A percentile compares a stretch with the other conserved stretches of the same genome.
Evolutionary conservation across 352 stramenopile species (phyloP).

Genomic region (Aphanomyces euteiches): DNA sequence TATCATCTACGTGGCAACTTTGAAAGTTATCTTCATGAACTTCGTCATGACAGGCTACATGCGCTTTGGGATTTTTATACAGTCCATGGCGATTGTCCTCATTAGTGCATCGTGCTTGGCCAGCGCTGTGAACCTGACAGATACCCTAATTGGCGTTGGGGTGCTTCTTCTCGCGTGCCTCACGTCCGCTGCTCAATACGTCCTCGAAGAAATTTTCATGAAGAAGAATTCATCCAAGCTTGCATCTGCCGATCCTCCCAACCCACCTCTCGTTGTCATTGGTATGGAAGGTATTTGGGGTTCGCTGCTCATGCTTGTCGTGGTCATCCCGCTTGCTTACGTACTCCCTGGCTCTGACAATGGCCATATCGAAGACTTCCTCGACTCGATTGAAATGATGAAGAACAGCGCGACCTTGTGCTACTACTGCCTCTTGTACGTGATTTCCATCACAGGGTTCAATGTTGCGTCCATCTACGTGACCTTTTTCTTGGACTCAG

Average conservation of each 20-base stretch:
- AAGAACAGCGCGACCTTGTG: slow-evolving; percentile 18
- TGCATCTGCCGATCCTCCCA: slow-evolving; percentile 38
- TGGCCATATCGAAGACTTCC: slow-evolving; percentile 49
- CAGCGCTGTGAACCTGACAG: slow-evolving; percentile 22
- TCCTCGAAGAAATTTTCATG: slow-evolving; percentile 87
- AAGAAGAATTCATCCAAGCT: slow-evolving; percentile 33
- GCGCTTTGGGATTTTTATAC: slow-evolving; percentile 78
- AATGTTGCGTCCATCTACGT: slow-evolving; percentile 86
- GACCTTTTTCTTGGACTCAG: slow-evolving; percentile 72
- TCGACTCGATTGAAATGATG: slow-evolving; percentile 31
- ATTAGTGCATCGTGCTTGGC: slow-evolving; percentile 50
- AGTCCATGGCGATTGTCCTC: slow-evolving; percentile 71
- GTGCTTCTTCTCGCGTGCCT: slow-evolving; percentile 74
- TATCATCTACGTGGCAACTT: slow-evolving; percentile 84
- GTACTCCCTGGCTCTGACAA: slow-evolving; percentile 68
- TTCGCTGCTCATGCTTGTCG: slow-evolving; percentile 58
- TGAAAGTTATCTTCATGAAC: slow-evolving; percentile 72
- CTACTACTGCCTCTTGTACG: slow-evolving; percentile 51
- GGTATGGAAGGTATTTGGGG: slow-evolving; percentile 87
- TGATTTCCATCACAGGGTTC: slow-evolving; percentile 78
- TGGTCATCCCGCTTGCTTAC: slow-evolving; percentile 68
- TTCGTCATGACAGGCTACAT: slow-evolving; percentile 62
- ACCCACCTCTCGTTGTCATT: slow-evolving; percentile 74
- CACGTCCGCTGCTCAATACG: slow-evolving; percentile 72
- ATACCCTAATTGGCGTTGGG: slow-evolving; percentile 55